A percentile compares a stretch with the other conserved stretches of the same genome.
Evolutionary conservation across 2,329 filamentous ascomycete genomes (phyloP).

Genomic region (Neonectria hederae): DNA sequence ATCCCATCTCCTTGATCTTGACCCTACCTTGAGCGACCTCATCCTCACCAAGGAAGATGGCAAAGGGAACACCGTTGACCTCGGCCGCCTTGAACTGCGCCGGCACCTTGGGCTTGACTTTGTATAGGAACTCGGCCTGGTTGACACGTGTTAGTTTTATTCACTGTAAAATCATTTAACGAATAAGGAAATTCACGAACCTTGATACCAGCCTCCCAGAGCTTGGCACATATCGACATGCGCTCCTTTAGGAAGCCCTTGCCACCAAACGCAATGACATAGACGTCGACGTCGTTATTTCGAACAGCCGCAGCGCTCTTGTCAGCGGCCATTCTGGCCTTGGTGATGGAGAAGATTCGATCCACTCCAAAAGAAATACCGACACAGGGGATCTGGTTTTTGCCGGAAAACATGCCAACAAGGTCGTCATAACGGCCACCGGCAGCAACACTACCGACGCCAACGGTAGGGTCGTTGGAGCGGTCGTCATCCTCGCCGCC

Average conservation of each 20-base stretch:
- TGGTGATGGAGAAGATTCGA: conserved; percentile 92
- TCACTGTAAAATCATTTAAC: background rate
- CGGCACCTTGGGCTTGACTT: conserved; percentile 88
- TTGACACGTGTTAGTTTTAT: conserved; percentile 33
- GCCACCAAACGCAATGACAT: conserved; percentile 93
- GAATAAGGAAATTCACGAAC: conserved; percentile 48
- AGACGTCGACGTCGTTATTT: conserved; percentile 84
- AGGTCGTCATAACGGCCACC: conserved; percentile 93
- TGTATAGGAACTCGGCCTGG: conserved; percentile 85
- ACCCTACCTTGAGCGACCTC: conserved; percentile 86
- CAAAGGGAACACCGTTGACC: conserved; percentile 80
- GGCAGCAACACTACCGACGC: conserved; percentile 88
- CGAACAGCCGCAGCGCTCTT: conserved; percentile 57
- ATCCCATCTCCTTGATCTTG: conserved; percentile 81
- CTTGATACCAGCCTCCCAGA: conserved; percentile 92
- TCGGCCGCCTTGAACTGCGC: conserved; percentile 94
- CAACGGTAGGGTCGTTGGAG: conserved; percentile 81
- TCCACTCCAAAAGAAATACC: conserved; percentile 92
- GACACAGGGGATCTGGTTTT: conserved; percentile 74
- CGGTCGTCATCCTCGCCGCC: conserved; percentile 69
- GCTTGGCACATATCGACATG: conserved; percentile 77
- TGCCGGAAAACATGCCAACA: conserved; percentile 92
- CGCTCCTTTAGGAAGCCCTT: conserved; percentile 87
- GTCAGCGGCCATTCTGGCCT: conserved; percentile 73
- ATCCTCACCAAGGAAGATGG: conserved; percentile 89